phyloP scores from a whole-genome alignment of 1,139 yeast genomes.

The Candida tropicalis region DNA sequence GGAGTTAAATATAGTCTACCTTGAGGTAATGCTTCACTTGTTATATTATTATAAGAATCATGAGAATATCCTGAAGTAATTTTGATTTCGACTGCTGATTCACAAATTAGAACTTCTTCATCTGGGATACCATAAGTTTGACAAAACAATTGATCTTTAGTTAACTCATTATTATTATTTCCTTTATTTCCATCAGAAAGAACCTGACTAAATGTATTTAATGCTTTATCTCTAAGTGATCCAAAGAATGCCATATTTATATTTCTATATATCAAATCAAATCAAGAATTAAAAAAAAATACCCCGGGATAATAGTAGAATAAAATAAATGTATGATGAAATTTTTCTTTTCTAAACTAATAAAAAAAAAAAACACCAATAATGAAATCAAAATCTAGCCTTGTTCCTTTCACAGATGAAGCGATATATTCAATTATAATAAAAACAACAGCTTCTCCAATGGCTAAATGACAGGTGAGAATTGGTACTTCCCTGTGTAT shows the following conservation, averaged over 20 bases:
- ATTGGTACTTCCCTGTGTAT: too few species aligned
- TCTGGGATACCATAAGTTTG: constrained; percentile 70
- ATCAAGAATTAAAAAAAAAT: neutral
- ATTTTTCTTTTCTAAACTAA: too few species aligned
- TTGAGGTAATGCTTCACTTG: constrained; percentile 32
- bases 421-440: too few species aligned
- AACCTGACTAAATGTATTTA: constrained; percentile 43
- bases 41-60: constrained; percentile 26
- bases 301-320: neutral
- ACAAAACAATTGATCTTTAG: constrained; percentile 73
- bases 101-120: constrained; percentile 65
- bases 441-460: too few species aligned
- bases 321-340: too few species aligned
- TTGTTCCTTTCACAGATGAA: too few species aligned
- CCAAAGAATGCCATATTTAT: constrained; percentile 57
- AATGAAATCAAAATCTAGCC: too few species aligned
- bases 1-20: constrained; percentile 73
- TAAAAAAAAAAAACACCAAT: too few species aligned
- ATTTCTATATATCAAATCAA: too few species aligned
- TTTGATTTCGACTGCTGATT: constrained; percentile 69
- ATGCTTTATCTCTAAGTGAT: constrained; percentile 50
- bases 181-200: constrained; percentile 34
- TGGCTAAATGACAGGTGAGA: too few species aligned
- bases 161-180: constrained; percentile 27
- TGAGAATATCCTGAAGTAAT: constrained; percentile 42